Percentiles rank a stretch among this genome's conserved stretches.
Conservation (phyloP, 495 filamentous ascomycete genomes). For the Xylaria intraflava region DNA sequence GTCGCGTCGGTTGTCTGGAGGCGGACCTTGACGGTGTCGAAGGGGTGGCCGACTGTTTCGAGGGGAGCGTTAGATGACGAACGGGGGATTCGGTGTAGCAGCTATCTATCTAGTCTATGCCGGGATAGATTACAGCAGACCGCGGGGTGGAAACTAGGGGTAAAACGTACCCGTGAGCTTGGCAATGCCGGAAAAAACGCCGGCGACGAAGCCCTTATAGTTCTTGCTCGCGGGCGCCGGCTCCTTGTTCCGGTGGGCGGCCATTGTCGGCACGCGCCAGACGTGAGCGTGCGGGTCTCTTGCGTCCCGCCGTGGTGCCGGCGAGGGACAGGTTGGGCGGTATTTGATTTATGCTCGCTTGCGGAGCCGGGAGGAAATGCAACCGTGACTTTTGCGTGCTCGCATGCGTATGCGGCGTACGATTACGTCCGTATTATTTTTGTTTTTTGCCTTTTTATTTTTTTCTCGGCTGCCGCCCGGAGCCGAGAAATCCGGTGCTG, state of each 20-base stretch:
- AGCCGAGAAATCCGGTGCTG: too few relatives aligned
- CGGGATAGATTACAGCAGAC: too few relatives aligned
- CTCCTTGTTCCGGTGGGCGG: constrained; percentile 24
- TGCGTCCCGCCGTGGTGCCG: too few relatives aligned
- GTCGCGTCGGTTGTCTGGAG: constrained; percentile 74
- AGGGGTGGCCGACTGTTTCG: constrained; percentile 49
- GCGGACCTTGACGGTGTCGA: constrained; percentile 95
- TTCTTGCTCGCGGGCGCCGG: constrained; percentile 29
- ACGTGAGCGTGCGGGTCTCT: not conserved
- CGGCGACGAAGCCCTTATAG: constrained; percentile 93
- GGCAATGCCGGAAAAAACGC: constrained; percentile 85
- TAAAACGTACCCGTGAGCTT: constrained; percentile 69
- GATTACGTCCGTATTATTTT: too few relatives aligned
- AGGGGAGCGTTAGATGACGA: not conserved
- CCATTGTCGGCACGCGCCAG: constrained; percentile 13
- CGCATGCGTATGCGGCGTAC: too few relatives aligned
- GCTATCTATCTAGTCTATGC: too few relatives aligned
- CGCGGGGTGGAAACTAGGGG: not conserved
- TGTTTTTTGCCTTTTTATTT: too few relatives aligned
- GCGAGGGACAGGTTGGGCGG: too few relatives aligned
- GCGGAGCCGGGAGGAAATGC: too few relatives aligned
- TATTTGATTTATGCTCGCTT: not conserved
- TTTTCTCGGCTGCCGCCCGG: too few relatives aligned
- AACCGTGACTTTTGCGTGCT: too few relatives aligned
- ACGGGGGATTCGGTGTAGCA: not conserved